Evolutionary conservation across 116 monocot species (phyloP).

Genomic region (Dioscorea cayenensis): DNA sequence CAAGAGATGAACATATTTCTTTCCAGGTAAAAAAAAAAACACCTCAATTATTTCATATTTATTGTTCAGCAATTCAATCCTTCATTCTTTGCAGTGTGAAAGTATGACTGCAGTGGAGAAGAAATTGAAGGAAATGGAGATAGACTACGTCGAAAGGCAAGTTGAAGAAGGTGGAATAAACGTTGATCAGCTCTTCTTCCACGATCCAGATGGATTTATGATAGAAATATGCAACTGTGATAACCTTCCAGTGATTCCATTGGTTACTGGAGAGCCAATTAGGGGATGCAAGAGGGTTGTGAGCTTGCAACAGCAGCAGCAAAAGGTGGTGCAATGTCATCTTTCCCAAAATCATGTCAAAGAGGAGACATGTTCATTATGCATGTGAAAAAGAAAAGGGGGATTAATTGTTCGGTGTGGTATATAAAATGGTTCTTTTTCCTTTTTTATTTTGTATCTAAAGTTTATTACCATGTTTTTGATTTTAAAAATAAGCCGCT

Average conservation of each 20-base stretch:
- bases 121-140: conserved; percentile 52
- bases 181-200: conserved; percentile 80
- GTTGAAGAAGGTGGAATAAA: conserved; percentile 70
- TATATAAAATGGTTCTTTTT: too few relatives aligned
- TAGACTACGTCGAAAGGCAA: conserved; percentile 26
- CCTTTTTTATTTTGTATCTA: too few relatives aligned
- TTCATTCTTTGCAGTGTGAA: conserved; percentile 42
- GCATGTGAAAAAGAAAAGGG: neutral
- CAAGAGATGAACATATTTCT: conserved; percentile 62
- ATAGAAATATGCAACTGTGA: conserved; percentile 94
- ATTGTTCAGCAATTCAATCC: too few relatives aligned
- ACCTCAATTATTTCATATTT: too few relatives aligned
- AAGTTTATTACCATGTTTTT: too few relatives aligned
- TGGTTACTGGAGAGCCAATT: conserved; percentile 9
- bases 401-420: neutral
- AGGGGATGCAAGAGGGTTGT: conserved; percentile 29
- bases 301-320: conserved; percentile 5
- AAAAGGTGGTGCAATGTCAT: neutral
- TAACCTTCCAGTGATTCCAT: conserved; percentile 56
- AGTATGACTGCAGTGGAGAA: conserved; percentile 65
- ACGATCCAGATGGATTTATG: conserved; percentile 84
- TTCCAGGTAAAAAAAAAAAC: conserved; percentile 36
- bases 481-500: too few relatives aligned
- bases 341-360: neutral
- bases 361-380: neutral